phyloP scores from a whole-genome alignment of 2,329 filamentous ascomycete genomes.

The Elsinoe arachidis region DNA sequence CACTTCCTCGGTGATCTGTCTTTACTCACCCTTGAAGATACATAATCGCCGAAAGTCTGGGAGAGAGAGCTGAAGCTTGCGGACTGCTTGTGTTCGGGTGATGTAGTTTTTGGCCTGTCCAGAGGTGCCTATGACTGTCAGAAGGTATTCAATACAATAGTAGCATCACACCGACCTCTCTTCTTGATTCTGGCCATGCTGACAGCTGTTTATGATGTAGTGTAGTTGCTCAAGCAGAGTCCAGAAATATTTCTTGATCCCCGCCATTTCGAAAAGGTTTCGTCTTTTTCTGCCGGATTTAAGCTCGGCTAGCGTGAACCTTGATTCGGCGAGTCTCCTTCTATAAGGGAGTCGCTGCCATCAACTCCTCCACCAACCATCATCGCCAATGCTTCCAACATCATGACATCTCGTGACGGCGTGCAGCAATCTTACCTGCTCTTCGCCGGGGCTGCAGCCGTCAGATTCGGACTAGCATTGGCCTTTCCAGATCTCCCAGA shows the following conservation, averaged over 20 bases:
- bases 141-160: neutral
- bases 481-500: slow-evolving; percentile 76
- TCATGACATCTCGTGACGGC: slow-evolving; percentile 8
- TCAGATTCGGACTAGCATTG: slow-evolving; percentile 72
- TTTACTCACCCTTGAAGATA: slow-evolving; percentile 76
- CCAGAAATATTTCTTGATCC: slow-evolving; percentile 11
- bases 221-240: neutral
- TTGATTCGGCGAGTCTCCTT: neutral
- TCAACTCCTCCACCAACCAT: neutral
- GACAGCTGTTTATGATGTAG: neutral
- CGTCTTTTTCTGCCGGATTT: slow-evolving; percentile 9
- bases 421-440: slow-evolving; percentile 56
- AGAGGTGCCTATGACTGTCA: slow-evolving; percentile 52
- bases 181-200: slow-evolving; percentile 67
- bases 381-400: neutral
- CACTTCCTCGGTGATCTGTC: neutral
- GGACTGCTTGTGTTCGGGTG: slow-evolving; percentile 90
- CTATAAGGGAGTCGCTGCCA: neutral
- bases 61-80: slow-evolving; percentile 93
- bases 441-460: slow-evolving; percentile 64
- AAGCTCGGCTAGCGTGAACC: slow-evolving; percentile 10
- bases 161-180: slow-evolving; percentile 53
- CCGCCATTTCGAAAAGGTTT: neutral
- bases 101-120: slow-evolving; percentile 98
- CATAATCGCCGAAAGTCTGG: slow-evolving; percentile 96